A percentile compares a stretch with the other conserved stretches of the same genome.
These are phyloP conservation scores for Phoenix roebelenii DNA, from an alignment of 176 grass and related monocot genomes.

Conservation along the genomic window DNA sequence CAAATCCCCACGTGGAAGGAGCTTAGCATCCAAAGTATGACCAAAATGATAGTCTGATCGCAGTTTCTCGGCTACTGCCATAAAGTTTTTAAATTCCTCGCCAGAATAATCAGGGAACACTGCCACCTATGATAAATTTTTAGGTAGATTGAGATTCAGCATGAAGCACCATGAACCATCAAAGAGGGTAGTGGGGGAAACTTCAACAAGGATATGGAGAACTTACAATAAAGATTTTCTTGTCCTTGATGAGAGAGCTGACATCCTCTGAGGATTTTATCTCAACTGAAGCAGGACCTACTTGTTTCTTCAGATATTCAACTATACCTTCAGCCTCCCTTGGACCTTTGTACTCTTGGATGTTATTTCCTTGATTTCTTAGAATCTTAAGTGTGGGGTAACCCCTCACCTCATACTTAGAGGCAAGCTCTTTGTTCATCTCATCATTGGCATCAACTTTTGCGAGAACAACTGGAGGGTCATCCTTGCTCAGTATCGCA, in stretches of 20 bases:
- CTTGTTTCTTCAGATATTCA: conserved; percentile 66
- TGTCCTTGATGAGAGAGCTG: conserved; percentile 23
- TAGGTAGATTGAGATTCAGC: background rate
- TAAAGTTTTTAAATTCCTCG: conserved; percentile 62
- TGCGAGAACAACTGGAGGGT: conserved; percentile 35
- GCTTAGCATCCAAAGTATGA: conserved; percentile 51
- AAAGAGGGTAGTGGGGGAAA: too few relatives aligned
- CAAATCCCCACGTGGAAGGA: conserved; percentile 59
- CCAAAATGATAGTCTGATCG: conserved; percentile 67
- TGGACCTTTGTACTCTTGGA: conserved; percentile 46
- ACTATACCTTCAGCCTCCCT: conserved; percentile 60
- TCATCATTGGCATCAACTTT: conserved; percentile 64
- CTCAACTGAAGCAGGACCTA: conserved; percentile 48
- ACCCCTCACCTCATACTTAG: conserved; percentile 39
- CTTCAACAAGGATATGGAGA: too few relatives aligned
- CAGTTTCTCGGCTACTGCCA: conserved; percentile 48
- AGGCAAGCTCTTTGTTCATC: conserved; percentile 62
- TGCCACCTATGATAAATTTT: conserved; percentile 48
- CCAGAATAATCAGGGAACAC: conserved; percentile 73
- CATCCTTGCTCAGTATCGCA: conserved; percentile 32
- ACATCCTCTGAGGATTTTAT: conserved; percentile 41
- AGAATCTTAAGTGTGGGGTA: conserved; percentile 76
- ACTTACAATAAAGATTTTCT: conserved; percentile 64
- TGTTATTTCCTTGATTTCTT: conserved; percentile 35
- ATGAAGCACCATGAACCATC: too few relatives aligned